These are phyloP conservation scores for Psilocybe sp. DNA, from an alignment of 768 basidiomycete species.

Conservation along the genomic window DNA sequence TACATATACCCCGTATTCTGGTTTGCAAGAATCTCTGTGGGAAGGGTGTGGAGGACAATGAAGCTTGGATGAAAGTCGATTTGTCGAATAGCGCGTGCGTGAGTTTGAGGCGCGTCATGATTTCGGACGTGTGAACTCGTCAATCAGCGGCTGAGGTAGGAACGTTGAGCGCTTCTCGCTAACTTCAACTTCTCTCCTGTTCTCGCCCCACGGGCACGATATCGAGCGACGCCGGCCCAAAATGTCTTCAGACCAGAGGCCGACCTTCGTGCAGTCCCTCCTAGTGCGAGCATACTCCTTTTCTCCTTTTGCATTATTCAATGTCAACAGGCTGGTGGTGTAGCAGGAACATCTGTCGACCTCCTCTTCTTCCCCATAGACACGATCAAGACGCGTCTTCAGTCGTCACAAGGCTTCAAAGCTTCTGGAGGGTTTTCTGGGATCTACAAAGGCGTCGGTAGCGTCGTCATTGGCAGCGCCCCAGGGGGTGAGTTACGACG, in stretches of 20 bases:
- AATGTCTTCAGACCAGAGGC: conserved; percentile 20
- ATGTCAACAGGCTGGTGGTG: conserved; percentile 72
- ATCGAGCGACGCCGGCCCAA: neutral
- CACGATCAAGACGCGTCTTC: conserved; percentile 93
- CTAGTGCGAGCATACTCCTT: conserved; percentile 16
- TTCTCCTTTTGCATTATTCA: conserved; percentile 10
- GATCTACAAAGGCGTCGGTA: conserved; percentile 91
- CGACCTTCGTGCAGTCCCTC: conserved; percentile 28
- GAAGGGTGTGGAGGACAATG: too few relatives aligned
- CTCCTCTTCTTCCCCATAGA: conserved; percentile 96
- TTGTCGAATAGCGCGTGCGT: too few relatives aligned
- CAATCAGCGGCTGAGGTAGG: too few relatives aligned
- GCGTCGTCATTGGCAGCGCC: conserved; percentile 91
- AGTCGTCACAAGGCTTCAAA: conserved; percentile 83
- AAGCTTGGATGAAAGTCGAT: too few relatives aligned
- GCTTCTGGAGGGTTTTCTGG: conserved; percentile 85
- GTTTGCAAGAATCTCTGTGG: too few relatives aligned
- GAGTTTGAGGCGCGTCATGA: neutral
- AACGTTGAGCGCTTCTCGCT: neutral
- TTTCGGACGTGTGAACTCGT: too few relatives aligned
- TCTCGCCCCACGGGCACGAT: neutral
- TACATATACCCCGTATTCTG: neutral
- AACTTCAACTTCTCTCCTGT: neutral
- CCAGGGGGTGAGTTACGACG: conserved; percentile 72
- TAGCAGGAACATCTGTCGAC: conserved; percentile 93